Evolutionary conservation across 352 stramenopile species (phyloP).

Genomic region (Thraustochytrium aureum): DNA sequence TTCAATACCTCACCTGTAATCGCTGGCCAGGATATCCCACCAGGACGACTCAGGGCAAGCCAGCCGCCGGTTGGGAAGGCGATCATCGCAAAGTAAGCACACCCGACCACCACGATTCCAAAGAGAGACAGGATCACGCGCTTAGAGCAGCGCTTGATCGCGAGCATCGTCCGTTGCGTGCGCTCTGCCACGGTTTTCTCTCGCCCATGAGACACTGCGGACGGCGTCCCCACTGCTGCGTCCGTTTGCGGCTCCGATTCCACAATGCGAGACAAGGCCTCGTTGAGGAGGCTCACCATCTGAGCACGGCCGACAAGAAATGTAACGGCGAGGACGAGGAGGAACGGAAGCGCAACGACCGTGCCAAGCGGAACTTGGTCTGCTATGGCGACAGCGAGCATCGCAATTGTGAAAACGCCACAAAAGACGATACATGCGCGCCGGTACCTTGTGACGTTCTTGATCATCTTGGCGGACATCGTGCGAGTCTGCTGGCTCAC

Average conservation of each 20-base stretch:
- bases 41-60: neutral
- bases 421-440: neutral
- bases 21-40: neutral
- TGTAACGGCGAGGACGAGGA: neutral
- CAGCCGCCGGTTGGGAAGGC: neutral
- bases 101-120: neutral
- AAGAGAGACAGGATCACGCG: neutral
- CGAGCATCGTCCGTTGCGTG: neutral
- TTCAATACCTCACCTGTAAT: neutral
- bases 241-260: too few relatives aligned
- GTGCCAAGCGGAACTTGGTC: neutral
- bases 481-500: neutral
- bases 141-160: slow-evolving; percentile 1
- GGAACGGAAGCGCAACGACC: neutral
- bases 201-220: neutral
- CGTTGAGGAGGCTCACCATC: too few relatives aligned
- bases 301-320: neutral
- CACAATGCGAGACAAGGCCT: too few relatives aligned
- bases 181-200: neutral
- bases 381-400: neutral
- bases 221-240: neutral
- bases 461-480: neutral
- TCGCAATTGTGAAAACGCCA: neutral
- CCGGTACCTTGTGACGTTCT: neutral
- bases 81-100: neutral